Evolutionary conservation across 1,284 basidiomycete genomes (phyloP).

Genomic region (Pseudozyma pruni): DNA sequence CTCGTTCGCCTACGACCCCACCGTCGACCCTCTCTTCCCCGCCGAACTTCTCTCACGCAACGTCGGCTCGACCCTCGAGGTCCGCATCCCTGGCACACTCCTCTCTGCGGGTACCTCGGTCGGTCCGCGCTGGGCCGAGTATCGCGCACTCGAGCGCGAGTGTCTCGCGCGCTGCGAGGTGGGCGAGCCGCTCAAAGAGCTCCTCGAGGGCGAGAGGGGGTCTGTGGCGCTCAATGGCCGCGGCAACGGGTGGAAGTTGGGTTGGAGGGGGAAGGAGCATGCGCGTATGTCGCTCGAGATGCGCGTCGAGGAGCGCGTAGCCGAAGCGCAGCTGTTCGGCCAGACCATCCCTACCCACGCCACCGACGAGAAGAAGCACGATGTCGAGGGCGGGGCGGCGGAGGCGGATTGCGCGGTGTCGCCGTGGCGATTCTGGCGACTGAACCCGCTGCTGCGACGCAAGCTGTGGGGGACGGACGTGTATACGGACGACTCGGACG

Average conservation of each 20-base stretch:
- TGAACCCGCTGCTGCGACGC: slow-evolving; percentile 58
- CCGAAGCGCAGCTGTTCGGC: slow-evolving; percentile 36
- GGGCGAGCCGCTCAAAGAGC: slow-evolving; percentile 33
- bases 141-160: slow-evolving; percentile 21
- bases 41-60: slow-evolving; percentile 62
- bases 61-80: slow-evolving; percentile 64
- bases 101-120: slow-evolving; percentile 32
- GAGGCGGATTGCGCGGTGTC: neutral
- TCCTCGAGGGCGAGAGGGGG: slow-evolving; percentile 28
- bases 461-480: slow-evolving; percentile 73
- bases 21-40: slow-evolving; percentile 56
- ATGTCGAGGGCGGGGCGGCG: neutral
- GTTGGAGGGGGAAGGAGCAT: slow-evolving; percentile 64
- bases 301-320: slow-evolving; percentile 41
- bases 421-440: slow-evolving; percentile 60
- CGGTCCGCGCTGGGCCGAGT: slow-evolving; percentile 36
- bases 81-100: slow-evolving; percentile 60
- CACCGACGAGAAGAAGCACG: neutral
- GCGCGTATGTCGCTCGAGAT: slow-evolving; percentile 57
- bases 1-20: slow-evolving; percentile 61
- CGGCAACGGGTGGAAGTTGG: slow-evolving; percentile 56
- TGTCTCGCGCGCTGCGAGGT: slow-evolving; percentile 25
- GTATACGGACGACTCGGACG: slow-evolving; percentile 74
- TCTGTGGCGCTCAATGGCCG: slow-evolving; percentile 18
- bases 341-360: slow-evolving; percentile 5